A percentile compares a stretch with the other conserved stretches of the same genome.
These are phyloP conservation scores for Coemansia sp. DNA, from an alignment of 192 early-diverging fungal species.

Conservation along the genomic window DNA sequence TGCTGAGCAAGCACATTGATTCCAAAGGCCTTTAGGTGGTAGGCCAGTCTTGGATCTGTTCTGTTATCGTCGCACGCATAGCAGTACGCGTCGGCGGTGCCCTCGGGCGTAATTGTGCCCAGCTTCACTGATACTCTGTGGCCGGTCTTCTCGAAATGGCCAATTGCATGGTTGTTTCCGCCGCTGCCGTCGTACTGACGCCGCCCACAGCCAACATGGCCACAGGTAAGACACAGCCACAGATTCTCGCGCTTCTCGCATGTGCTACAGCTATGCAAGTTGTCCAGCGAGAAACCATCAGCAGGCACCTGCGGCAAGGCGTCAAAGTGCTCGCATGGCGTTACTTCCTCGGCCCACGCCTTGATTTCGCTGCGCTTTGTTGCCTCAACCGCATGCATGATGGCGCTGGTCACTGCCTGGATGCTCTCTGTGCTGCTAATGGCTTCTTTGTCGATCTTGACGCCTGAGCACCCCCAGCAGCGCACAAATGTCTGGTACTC, in stretches of 20 bases:
- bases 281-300: conserved; percentile 23
- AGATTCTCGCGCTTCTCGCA: conserved; percentile 92
- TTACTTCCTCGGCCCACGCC: conserved; percentile 89
- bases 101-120: conserved; percentile 97
- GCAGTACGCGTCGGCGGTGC: conserved; percentile 76
- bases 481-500: conserved; percentile 72
- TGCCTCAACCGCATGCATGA: conserved; percentile 78
- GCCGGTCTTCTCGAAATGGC: conserved; percentile 76
- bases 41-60: conserved; percentile 73
- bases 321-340: conserved; percentile 76
- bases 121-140: conserved; percentile 89
- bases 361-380: conserved; percentile 85
- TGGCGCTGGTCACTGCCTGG: conserved; percentile 37
- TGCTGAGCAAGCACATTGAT: conserved; percentile 80
- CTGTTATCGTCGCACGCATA: conserved; percentile 75
- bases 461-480: conserved; percentile 74
- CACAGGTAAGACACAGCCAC: conserved; percentile 94
- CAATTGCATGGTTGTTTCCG: conserved; percentile 91
- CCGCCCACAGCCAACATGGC: conserved; percentile 91
- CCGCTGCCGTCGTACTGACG: conserved; percentile 89
- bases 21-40: conserved; percentile 83
- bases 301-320: conserved; percentile 64
- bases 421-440: background rate
- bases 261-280: conserved; percentile 40
- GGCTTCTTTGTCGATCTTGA: conserved; percentile 31